Base-by-base conservation (phyloP, 2,329 filamentous ascomycete genomes). In the Penicillium hordei region DNA sequence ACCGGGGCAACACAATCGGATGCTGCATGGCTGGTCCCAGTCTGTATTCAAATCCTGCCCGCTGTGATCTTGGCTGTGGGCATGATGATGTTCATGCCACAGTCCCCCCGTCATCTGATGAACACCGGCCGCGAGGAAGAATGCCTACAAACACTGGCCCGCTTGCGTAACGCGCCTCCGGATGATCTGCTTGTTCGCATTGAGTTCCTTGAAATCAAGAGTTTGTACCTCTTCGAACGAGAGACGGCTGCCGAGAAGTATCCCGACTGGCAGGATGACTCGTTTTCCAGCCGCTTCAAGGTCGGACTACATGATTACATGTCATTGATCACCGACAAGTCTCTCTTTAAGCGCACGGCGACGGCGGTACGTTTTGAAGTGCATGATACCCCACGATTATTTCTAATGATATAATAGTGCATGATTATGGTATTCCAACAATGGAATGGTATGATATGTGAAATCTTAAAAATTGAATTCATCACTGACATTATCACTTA, bases 121-220 rank as follows among this genome's bases (percentile, higher is more conserved):
- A 86, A 91, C 66, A 85, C 88, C 58, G 79, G 77, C 49, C 84
- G 88, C 23, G 88, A 91, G 65, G 79, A 81, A 0, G 89, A 93
- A 70, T 88, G 87, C 0, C 82, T 85, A 4, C 70, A 72, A 10
- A 85, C 86, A 0, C 78, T 92, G 1, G 84, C 88, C 0, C 78
- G 71, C 31, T 83, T 93, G 3, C 86, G 90, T n/a, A 81, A 78
- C 9, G 79, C 90, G 0, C 72, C 84, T 0, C 69, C 78, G 12
- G 84, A 90, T 64, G 83, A 91, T 68, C 83, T 90, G 56, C 81
- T 90, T 0, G 85, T 93, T 44, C 83, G 89, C 61, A 80, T 92
- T 1, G 89, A 93, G 67, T 91, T 87, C 69, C 81, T 91, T 15
- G 89, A 93, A 70, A 91, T 93, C 74, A 89, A 90, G 71, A 88